Conservation (phyloP, 2,329 filamentous ascomycete species). For the Fusarium pininemorale region DNA sequence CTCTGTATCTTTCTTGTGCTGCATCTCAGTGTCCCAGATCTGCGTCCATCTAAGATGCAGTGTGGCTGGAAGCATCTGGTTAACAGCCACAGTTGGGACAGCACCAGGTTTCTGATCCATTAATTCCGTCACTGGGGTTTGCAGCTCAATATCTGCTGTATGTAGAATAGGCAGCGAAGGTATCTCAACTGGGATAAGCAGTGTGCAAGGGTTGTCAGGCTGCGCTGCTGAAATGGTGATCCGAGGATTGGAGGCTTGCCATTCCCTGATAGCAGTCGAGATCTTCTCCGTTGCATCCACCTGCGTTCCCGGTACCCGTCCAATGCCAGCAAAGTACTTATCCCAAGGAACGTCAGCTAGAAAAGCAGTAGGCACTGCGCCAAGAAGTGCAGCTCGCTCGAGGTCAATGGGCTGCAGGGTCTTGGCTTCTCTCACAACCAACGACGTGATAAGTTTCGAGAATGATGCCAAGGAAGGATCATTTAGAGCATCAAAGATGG, state of each 20-base stretch:
- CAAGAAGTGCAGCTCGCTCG: conserved; percentile 64
- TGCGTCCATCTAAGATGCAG: conserved; percentile 71
- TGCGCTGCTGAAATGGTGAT: conserved; percentile 41
- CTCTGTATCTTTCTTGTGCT: conserved; percentile 63
- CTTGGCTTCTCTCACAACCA: conserved; percentile 55
- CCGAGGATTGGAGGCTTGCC: conserved; percentile 45
- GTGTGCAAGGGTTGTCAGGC: conserved; percentile 62
- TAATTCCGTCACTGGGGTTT: conserved; percentile 47
- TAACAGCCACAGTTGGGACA: conserved; percentile 63
- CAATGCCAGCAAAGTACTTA: conserved; percentile 60
- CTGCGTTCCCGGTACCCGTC: conserved; percentile 48
- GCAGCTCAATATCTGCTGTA: conserved; percentile 74
- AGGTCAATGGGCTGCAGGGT: conserved; percentile 60
- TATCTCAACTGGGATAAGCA: conserved; percentile 90
- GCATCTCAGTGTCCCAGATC: conserved; percentile 64
- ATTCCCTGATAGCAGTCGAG: conserved; percentile 44
- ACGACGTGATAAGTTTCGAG: conserved; percentile 56
- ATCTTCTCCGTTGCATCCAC: conserved; percentile 45
- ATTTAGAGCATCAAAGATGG: conserved; percentile 53
- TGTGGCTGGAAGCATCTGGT: conserved; percentile 71
- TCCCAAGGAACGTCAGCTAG: conserved; percentile 59
- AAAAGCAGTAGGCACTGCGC: conserved; percentile 60
- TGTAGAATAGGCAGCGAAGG: conserved; percentile 85
- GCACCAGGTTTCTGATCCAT: conserved; percentile 43
- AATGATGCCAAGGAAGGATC: conserved; percentile 56